Conservation (phyloP, 1,284 basidiomycete genomes). For the Paramarasmius palmivorus region DNA sequence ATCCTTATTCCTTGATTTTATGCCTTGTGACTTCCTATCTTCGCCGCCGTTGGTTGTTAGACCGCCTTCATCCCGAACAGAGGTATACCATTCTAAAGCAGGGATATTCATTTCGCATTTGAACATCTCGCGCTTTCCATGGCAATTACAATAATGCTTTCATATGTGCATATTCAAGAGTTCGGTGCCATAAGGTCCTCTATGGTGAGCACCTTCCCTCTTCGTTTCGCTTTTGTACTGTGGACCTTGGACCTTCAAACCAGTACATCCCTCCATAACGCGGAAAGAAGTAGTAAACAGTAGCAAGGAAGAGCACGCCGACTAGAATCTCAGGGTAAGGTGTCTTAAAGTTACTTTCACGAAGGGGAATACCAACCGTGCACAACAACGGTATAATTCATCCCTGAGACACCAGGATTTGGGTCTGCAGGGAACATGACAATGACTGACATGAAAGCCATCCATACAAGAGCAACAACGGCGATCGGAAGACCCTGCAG, state of each 20-base stretch:
- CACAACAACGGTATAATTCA: conserved; percentile 27
- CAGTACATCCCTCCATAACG: conserved; percentile 28
- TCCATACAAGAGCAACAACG: conserved; percentile 24
- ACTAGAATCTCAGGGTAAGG: not conserved
- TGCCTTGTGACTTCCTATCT: no score
- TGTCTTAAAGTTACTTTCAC: not conserved
- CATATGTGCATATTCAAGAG: no score
- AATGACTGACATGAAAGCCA: conserved; percentile 27
- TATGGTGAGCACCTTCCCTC: no score
- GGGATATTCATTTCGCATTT: no score
- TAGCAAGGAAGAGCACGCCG: conserved; percentile 22
- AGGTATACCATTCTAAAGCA: no score
- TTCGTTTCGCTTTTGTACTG: not conserved
- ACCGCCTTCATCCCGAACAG: no score
- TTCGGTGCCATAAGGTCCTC: no score
- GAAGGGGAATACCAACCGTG: conserved; percentile 1
- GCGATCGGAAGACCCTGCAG: conserved; percentile 24
- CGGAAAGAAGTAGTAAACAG: conserved; percentile 30
- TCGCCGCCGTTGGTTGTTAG: no score
- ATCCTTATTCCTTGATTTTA: no score
- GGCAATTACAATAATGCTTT: no score
- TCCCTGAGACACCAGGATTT: conserved; percentile 17
- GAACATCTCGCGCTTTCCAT: no score
- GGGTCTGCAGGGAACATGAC: conserved; percentile 27
- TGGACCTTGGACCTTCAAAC: conserved; percentile 26